These are phyloP conservation scores for Ophiostoma fasciatum DNA, from an alignment of 2,329 filamentous ascomycete genomes.

Conservation along the genomic window DNA sequence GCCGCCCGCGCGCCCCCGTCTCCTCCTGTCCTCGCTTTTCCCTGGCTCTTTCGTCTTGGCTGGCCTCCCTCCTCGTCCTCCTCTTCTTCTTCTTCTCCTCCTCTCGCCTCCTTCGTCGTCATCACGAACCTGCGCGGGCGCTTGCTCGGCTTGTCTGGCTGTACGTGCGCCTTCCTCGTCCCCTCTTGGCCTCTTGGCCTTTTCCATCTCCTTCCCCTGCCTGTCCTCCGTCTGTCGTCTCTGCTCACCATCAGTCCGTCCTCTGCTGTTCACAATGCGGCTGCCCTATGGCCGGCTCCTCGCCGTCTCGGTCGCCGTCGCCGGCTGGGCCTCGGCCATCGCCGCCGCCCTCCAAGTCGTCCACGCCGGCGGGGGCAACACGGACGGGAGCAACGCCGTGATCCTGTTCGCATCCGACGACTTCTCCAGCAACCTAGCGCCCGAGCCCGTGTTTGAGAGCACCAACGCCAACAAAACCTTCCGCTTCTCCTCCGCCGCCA, in stretches of 20 bases:
- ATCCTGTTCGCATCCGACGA: too few relatives aligned
- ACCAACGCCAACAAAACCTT: too few relatives aligned
- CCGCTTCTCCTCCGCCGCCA: too few relatives aligned
- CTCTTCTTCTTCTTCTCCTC: neutral
- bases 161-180: too few relatives aligned
- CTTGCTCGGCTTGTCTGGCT: too few relatives aligned
- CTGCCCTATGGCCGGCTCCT: neutral
- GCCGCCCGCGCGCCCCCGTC: neutral
- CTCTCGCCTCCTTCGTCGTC: too few relatives aligned
- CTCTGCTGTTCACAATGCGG: neutral
- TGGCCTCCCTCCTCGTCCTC: neutral
- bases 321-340: slow-evolving; percentile 1
- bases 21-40: neutral
- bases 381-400: neutral
- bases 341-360: too few relatives aligned
- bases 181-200: neutral
- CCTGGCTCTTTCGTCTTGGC: neutral
- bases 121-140: too few relatives aligned
- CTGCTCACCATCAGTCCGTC: too few relatives aligned
- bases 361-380: too few relatives aligned
- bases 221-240: neutral
- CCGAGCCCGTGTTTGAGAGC: too few relatives aligned
- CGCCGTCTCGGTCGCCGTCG: neutral
- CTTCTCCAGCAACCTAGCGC: too few relatives aligned
- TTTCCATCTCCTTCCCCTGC: neutral